Evolutionary conservation across 2,329 filamentous ascomycete species (phyloP).

Genomic region (Nigrospora sphaerica): DNA sequence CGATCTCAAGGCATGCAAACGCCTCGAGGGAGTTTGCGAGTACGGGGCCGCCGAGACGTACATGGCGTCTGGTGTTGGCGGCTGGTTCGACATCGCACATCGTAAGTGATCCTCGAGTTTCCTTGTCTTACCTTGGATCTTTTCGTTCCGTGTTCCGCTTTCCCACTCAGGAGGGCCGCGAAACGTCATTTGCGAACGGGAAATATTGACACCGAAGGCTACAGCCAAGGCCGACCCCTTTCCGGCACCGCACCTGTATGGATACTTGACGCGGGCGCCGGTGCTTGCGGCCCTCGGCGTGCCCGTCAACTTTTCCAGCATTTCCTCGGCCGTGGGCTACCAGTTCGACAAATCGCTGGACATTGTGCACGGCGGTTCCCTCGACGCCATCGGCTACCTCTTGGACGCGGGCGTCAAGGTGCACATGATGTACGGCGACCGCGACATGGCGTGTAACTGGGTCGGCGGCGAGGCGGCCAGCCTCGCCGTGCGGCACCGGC

Average conservation of each 20-base stretch:
- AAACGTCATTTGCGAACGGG: constrained; percentile 18
- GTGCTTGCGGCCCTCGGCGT: constrained; percentile 53
- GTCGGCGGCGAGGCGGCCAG: constrained; percentile 46
- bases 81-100: constrained; percentile 18
- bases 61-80: not conserved
- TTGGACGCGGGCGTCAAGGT: constrained; percentile 52
- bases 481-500: constrained; percentile 37
- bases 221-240: constrained; percentile 43
- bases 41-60: not conserved
- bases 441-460: constrained; percentile 52
- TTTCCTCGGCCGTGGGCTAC: constrained; percentile 30
- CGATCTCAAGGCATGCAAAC: too few species aligned
- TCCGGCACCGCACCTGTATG: constrained; percentile 42
- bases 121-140: too few species aligned
- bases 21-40: not conserved
- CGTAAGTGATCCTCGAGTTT: not conserved
- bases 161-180: constrained; percentile 15
- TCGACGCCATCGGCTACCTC: constrained; percentile 42
- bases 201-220: constrained; percentile 53
- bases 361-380: constrained; percentile 23
- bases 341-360: constrained; percentile 33
- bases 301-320: constrained; percentile 49
- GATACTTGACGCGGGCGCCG: constrained; percentile 49
- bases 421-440: constrained; percentile 49
- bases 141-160: constrained; percentile 7